A percentile compares a stretch with the other conserved stretches of the same genome.
Conservation (phyloP, 805 yeast genomes). For the Starmerella vaccinii region DNA sequence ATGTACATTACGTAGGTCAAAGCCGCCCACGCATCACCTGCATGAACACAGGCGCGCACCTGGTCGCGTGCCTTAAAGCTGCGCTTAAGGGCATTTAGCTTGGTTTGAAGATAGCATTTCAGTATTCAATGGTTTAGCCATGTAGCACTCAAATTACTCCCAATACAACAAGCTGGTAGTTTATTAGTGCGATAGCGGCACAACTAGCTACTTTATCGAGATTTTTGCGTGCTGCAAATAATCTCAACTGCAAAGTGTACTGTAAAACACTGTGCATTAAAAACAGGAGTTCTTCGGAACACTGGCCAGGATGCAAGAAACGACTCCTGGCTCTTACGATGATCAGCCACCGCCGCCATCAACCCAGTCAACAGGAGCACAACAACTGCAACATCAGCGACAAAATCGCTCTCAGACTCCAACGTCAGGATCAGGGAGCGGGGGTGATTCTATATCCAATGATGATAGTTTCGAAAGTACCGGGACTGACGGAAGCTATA, state of each 20-base stretch:
- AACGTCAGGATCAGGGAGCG: background rate
- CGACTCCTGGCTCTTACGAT: conserved; percentile 6
- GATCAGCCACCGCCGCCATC: background rate
- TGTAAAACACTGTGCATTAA: background rate
- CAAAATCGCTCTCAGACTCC: background rate
- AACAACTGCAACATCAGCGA: background rate
- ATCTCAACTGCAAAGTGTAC: background rate
- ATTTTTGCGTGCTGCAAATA: background rate
- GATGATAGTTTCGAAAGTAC: too few species aligned
- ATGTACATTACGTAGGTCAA: background rate
- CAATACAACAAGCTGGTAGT: background rate
- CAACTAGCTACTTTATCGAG: background rate
- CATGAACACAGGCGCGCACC: background rate
- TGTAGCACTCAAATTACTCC: conserved; percentile 13
- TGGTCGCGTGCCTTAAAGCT: background rate
- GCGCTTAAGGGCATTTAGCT: conserved; percentile 6
- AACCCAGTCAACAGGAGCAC: background rate
- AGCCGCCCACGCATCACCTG: background rate
- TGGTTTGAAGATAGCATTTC: conserved; percentile 9
- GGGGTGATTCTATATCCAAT: background rate
- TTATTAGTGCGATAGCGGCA: conserved; percentile 1
- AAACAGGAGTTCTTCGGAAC: background rate
- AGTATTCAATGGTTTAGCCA: background rate
- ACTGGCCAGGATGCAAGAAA: conserved; percentile 9
- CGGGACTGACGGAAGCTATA: background rate